Conservation (phyloP, 169 alveolate genomes). For the Cyclospora cayetanensis region DNA sequence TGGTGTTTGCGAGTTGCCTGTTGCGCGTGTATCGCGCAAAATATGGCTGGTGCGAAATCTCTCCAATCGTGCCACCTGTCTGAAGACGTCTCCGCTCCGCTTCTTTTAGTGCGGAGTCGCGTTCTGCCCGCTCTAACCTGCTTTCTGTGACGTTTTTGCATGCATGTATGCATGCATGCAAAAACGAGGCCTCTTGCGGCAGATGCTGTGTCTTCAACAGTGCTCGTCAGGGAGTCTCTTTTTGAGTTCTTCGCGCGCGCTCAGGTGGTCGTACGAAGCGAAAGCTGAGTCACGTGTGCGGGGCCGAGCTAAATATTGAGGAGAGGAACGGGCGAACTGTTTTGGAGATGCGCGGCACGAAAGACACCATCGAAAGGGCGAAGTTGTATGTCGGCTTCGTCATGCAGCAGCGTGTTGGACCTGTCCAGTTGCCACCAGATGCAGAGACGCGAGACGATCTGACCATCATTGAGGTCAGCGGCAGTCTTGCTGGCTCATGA, state of each 20-base stretch:
- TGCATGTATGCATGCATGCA: neutral
- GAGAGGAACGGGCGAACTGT: slow-evolving; percentile 65
- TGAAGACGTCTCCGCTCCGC: too few relatives aligned
- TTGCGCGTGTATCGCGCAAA: neutral
- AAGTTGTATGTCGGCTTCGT: slow-evolving; percentile 75
- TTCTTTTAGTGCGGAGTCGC: too few relatives aligned
- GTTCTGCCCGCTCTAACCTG: too few relatives aligned
- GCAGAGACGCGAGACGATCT: slow-evolving; percentile 77
- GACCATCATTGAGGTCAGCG: slow-evolving; percentile 70
- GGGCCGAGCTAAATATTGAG: slow-evolving; percentile 61
- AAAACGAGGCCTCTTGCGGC: neutral
- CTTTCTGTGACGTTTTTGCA: too few relatives aligned
- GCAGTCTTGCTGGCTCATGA: too few relatives aligned
- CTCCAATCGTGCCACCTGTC: too few relatives aligned
- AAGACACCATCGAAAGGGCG: slow-evolving; percentile 74
- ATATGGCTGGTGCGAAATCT: neutral
- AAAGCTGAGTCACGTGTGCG: slow-evolving; percentile 69
- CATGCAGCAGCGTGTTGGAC: slow-evolving; percentile 80
- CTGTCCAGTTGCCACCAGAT: slow-evolving; percentile 76
- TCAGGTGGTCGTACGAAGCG: slow-evolving; percentile 69
- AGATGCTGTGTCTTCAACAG: neutral
- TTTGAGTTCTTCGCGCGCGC: neutral
- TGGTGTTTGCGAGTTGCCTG: neutral
- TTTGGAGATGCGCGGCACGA: slow-evolving; percentile 77
- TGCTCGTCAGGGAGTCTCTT: neutral